These are phyloP conservation scores for Fusarium buxicola DNA, from an alignment of 2,329 filamentous ascomycete genomes.

Conservation along the genomic window DNA sequence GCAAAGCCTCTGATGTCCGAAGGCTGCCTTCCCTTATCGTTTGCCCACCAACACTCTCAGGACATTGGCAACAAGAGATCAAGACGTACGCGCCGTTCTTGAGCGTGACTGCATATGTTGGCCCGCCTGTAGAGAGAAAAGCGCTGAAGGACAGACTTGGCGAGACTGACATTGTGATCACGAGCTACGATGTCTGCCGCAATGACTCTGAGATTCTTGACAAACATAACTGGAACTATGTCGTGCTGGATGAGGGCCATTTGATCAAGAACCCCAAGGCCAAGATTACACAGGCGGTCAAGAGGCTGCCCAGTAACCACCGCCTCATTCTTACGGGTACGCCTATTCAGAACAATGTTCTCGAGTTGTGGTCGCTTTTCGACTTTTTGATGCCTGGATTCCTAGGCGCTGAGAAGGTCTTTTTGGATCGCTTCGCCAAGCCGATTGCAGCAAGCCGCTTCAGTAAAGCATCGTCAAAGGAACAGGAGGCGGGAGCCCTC, in stretches of 20 bases:
- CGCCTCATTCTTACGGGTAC: conserved; percentile 96
- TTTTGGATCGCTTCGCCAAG: conserved; percentile 93
- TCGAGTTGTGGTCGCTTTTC: conserved; percentile 97
- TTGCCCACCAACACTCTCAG: conserved; percentile 94
- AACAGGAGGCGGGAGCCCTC: conserved; percentile 95
- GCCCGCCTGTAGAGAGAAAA: conserved; percentile 83
- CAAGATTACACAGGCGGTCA: conserved; percentile 94
- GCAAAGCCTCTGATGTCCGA: conserved; percentile 80
- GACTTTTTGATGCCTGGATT: conserved; percentile 99
- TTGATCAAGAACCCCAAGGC: conserved; percentile 99
- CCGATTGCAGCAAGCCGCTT: conserved; percentile 94
- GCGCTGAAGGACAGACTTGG: conserved; percentile 76
- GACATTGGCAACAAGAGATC: conserved; percentile 99
- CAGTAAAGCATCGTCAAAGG: conserved; percentile 97
- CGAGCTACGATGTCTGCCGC: conserved; percentile 96
- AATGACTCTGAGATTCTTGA: conserved; percentile 91
- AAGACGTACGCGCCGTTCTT: conserved; percentile 96
- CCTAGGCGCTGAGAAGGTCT: conserved; percentile 93
- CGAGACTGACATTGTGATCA: conserved; percentile 91
- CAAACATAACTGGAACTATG: conserved; percentile 94
- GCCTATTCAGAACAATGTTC: conserved; percentile 96
- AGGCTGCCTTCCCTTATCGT: conserved; percentile 92
- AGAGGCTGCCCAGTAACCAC: conserved; percentile 90
- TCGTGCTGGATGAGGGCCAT: conserved; percentile 96
- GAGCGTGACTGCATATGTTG: conserved; percentile 89